Conservation (phyloP, 192 early-diverging fungal genomes). For the Funneliformis geosporum region DNA sequence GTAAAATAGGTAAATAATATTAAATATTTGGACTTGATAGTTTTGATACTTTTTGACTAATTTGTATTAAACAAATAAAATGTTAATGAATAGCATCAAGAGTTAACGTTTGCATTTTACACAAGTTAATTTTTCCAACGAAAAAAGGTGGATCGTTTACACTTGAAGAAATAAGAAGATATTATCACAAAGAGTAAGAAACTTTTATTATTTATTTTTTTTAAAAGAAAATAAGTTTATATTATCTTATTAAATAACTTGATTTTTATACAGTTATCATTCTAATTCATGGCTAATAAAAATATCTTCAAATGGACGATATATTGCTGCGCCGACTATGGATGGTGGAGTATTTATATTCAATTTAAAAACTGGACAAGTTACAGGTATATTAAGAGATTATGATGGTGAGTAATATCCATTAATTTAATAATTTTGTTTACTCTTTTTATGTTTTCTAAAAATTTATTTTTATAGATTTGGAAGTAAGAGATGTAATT, state of each 20-base stretch:
- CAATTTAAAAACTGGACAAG: constrained; percentile 72
- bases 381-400: constrained; percentile 78
- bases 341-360: constrained; percentile 88
- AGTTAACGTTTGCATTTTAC: constrained; percentile 85
- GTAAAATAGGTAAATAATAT: constrained; percentile 64
- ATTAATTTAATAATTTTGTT: constrained; percentile 5
- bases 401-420: constrained; percentile 63
- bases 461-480: constrained; percentile 44
- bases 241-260: not conserved
- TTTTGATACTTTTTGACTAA: constrained; percentile 19
- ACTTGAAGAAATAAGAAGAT: constrained; percentile 76
- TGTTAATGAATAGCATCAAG: constrained; percentile 57
- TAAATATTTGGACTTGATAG: not conserved
- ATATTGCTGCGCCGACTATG: constrained; percentile 87
- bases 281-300: constrained; percentile 97
- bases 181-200: constrained; percentile 76
- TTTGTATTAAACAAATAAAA: constrained; percentile 2
- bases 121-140: constrained; percentile 84
- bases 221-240: not conserved
- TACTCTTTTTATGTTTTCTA: constrained; percentile 14
- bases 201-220: constrained; percentile 1
- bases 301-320: constrained; percentile 82
- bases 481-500: constrained; percentile 92
- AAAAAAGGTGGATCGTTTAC: constrained; percentile 68
- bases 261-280: constrained; percentile 55